Base-by-base conservation (phyloP, 352 stramenopile genomes). In the Phytophthora cactorum region DNA sequence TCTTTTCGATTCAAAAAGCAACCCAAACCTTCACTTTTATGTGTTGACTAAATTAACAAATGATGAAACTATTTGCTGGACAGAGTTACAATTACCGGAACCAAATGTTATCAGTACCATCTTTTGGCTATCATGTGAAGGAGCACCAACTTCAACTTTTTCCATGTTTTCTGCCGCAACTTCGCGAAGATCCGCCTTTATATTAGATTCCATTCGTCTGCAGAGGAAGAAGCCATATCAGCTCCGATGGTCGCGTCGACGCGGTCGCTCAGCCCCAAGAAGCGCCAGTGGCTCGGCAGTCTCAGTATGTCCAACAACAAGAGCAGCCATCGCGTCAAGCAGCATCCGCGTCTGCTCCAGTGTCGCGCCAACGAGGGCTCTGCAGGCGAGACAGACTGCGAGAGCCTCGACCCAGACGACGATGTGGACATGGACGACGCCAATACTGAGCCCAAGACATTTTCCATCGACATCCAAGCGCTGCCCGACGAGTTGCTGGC, bases 401-500 rank as follows among this genome's bases (percentile, higher is more conserved):
- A 78, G 53, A 75, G 74, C 25, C 29, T 60, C 32, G 59, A 15
- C 44, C 44, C 44, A 27, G 44, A 50, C 44, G 44, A 73, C 32
- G 66, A 82, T 34, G 66, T 66, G 38, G 62, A 69, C 2, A 67
- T 74, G 44, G 60, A 51, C 15, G 36, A 73, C 6, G 10, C 36
- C 36, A 6, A 39, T 14, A 55, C 17, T 10, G 47, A 43, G 7
- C 27, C 44, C 25, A 63, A 52, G n/a, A 45, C 17, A 29, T 51
- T 29, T 14, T n/a, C 28, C 8, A 47, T 27, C 44, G 49, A 43
- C 66, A 61, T 88, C 22, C 68, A 81, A 25, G 69, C 70, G 27
- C 67, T 92, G 34, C 84, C 86, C 8, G 72, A 79, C 12, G 85
- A 93, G 52, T 51, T 88, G 36, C 54, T 92, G 38, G 74, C 73